Percentiles rank a stretch among this genome's conserved stretches.
Conservation (phyloP, 2,329 filamentous ascomycete species). For the Pestalotiopsis sp. region DNA sequence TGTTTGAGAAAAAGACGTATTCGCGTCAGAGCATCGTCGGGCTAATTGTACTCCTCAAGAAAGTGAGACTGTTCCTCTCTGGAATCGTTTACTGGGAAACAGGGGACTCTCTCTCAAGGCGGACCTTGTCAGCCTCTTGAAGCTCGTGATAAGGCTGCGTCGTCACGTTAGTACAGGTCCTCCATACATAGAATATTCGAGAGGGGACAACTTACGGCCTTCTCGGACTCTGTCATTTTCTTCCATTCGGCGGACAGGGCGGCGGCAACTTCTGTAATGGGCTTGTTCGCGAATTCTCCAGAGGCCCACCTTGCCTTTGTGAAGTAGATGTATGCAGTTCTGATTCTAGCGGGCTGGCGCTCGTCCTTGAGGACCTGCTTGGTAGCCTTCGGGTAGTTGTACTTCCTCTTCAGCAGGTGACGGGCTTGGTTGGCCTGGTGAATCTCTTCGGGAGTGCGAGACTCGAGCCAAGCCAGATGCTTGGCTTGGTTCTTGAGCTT, state of each 20-base stretch:
- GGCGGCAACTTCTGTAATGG: constrained; percentile 23
- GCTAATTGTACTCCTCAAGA: neutral
- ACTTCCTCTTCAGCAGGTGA: constrained; percentile 38
- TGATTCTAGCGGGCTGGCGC: constrained; percentile 46
- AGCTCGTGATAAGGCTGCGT: constrained; percentile 38
- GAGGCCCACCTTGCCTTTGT: constrained; percentile 38
- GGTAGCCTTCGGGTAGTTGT: constrained; percentile 26
- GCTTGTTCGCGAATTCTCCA: constrained; percentile 23
- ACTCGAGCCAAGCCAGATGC: constrained; percentile 52
- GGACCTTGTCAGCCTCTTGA: constrained; percentile 25
- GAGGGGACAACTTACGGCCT: constrained; percentile 37
- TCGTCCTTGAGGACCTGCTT: constrained; percentile 44
- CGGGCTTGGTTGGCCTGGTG: constrained; percentile 52
- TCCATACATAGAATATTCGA: neutral
- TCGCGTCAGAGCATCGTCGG: neutral
- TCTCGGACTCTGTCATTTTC: constrained; percentile 41
- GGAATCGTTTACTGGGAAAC: neutral
- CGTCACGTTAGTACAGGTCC: constrained; percentile 17
- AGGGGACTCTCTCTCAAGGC: constrained; percentile 1
- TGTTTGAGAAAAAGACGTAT: neutral
- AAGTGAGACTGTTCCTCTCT: neutral
- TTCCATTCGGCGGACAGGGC: constrained; percentile 44
- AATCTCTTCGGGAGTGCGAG: constrained; percentile 41
- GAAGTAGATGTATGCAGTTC: constrained; percentile 38
- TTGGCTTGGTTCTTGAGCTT: constrained; percentile 39